phyloP scores from a whole-genome alignment of 23 red algal species.

The Agarophyton chilense region DNA sequence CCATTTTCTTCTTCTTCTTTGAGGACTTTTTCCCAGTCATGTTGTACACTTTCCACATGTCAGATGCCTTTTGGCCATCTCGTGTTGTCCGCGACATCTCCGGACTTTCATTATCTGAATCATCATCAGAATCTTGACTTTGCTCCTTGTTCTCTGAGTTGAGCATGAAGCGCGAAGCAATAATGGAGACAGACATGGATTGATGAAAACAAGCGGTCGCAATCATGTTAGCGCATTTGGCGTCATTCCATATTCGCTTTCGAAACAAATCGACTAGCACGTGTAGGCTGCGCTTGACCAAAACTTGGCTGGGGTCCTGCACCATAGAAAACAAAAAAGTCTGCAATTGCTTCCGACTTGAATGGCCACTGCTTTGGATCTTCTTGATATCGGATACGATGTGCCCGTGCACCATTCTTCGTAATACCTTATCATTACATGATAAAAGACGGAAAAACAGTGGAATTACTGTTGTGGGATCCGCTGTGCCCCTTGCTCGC shows the following conservation, averaged over 20 bases:
- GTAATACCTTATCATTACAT: slow-evolving; percentile 68
- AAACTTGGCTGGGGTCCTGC: slow-evolving; percentile 51
- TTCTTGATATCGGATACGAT: slow-evolving; percentile 78
- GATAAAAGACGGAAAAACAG: slow-evolving; percentile 70
- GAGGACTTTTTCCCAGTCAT: slow-evolving; percentile 54
- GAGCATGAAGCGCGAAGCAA: slow-evolving; percentile 87
- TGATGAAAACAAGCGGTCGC: slow-evolving; percentile 83
- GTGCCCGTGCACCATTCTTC: slow-evolving; percentile 59
- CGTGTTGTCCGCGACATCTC: not conserved
- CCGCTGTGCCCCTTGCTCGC: slow-evolving; percentile 48
- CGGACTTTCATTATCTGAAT: slow-evolving; percentile 38
- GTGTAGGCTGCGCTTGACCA: slow-evolving; percentile 79
- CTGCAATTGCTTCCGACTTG: slow-evolving; percentile 48
- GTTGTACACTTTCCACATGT: slow-evolving; percentile 56
- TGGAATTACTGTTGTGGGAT: slow-evolving; percentile 46
- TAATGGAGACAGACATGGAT: slow-evolving; percentile 50
- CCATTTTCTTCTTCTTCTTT: slow-evolving; percentile 71
- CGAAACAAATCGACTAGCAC: slow-evolving; percentile 75
- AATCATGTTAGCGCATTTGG: slow-evolving; percentile 79
- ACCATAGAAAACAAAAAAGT: slow-evolving; percentile 74
- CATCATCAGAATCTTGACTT: slow-evolving; percentile 36
- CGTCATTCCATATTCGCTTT: slow-evolving; percentile 83
- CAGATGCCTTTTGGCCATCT: slow-evolving; percentile 56
- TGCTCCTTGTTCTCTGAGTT: slow-evolving; percentile 59
- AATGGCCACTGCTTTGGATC: slow-evolving; percentile 45